Evolutionary conservation across 202 grass and related monocot genomes (phyloP).

Genomic region (Carex arenaria): DNA sequence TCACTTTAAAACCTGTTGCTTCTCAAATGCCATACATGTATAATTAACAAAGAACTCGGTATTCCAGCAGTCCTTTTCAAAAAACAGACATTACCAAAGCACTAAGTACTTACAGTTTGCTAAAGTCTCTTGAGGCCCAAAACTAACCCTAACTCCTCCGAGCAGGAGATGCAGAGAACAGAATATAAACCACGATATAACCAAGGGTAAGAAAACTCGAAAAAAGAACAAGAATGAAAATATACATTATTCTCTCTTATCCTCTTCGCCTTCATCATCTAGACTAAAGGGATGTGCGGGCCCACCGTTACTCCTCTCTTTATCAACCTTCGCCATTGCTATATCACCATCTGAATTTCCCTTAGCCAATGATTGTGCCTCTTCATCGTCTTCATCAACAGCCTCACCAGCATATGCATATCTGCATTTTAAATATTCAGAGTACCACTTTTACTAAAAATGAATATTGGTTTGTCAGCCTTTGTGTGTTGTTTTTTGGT

Average conservation of each 20-base stretch:
- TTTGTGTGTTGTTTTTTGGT: background rate
- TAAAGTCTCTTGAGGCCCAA: background rate
- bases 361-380: constrained; percentile 78
- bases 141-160: background rate
- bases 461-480: background rate
- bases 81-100: background rate
- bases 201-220: background rate
- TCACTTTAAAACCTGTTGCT: background rate
- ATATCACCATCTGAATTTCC: constrained; percentile 66
- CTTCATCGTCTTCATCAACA: constrained; percentile 68
- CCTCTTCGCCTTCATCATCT: constrained; percentile 73
- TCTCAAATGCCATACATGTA: background rate
- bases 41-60: background rate
- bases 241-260: constrained; percentile 66
- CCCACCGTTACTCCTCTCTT: constrained; percentile 52
- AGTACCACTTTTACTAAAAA: background rate
- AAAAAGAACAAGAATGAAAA: constrained; percentile 3
- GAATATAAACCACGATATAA: background rate
- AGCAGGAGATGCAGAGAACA: constrained; percentile 10
- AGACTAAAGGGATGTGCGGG: constrained; percentile 41
- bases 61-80: background rate
- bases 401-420: constrained; percentile 91
- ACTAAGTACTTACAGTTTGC: constrained; percentile 18
- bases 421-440: constrained; percentile 28
- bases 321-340: constrained; percentile 78